Conservation (phyloP, 441 rosid genomes). For the Populus hybrid region DNA sequence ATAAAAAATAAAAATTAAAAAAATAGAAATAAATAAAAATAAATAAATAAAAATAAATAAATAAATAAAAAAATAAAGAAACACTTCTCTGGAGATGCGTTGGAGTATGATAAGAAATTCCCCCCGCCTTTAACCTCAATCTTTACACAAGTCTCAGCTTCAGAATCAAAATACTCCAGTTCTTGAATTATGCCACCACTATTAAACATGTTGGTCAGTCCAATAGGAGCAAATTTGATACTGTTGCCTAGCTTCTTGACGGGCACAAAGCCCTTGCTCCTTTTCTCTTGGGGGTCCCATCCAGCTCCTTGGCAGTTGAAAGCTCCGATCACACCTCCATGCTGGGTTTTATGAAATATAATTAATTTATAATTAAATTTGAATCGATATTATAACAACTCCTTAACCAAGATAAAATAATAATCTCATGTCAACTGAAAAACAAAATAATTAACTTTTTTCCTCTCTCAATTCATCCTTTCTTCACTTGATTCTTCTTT, state of each 20-base stretch:
- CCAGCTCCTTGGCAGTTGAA: conserved; percentile 92
- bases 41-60: no score
- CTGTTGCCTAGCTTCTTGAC: conserved; percentile 33
- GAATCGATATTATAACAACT: no score
- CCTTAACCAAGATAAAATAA: no score
- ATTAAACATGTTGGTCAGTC: conserved; percentile 65
- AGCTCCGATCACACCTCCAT: conserved; percentile 77
- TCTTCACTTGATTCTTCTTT: no score
- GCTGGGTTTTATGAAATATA: conserved; percentile 24
- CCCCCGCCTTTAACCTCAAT: conserved; percentile 61
- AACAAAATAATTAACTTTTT: no score
- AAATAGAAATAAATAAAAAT: no score
- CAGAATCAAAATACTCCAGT: conserved; percentile 23
- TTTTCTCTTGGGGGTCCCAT: conserved; percentile 54
- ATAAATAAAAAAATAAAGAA: background rate
- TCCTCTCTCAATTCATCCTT: no score
- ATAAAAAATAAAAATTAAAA: no score
- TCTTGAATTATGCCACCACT: conserved; percentile 58
- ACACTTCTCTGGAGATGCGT: conserved; percentile 42
- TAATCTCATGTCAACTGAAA: no score
- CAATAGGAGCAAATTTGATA: conserved; percentile 52
- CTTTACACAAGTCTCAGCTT: conserved; percentile 23
- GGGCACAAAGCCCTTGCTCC: conserved; percentile 63
- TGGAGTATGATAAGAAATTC: conserved; percentile 54
- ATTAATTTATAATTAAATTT: no score